A percentile compares a stretch with the other conserved stretches of the same genome.
Conservation (phyloP, 164 flowering plant species). For the Liriodendron chinense region DNA sequence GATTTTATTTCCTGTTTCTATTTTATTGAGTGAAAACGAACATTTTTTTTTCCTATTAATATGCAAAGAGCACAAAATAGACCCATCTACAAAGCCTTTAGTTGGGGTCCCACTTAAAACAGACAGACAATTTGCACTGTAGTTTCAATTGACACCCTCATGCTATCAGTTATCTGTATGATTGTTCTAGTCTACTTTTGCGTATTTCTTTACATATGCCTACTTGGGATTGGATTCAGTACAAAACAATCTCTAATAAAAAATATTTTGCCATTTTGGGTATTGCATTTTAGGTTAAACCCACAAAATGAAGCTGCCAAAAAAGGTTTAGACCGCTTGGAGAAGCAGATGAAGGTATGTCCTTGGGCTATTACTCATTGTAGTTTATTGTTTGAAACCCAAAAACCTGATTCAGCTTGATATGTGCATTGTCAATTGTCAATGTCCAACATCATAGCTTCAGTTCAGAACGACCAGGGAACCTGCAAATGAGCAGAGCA, state of each 20-base stretch:
- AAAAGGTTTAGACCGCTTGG: slow-evolving; percentile 83
- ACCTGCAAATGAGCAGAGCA: too few species aligned
- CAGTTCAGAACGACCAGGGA: too few species aligned
- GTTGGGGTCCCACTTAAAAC: not conserved
- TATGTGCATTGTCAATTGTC: too few species aligned
- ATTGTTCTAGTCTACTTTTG: not conserved
- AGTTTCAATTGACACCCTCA: not conserved
- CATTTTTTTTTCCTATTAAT: too few species aligned
- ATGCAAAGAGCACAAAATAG: too few species aligned
- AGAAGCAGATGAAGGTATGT: slow-evolving; percentile 94
- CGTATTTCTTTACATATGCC: not conserved
- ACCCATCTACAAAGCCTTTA: not conserved
- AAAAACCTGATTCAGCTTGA: too few species aligned
- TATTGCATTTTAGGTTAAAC: slow-evolving; percentile 58
- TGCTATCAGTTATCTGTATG: not conserved
- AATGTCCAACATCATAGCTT: too few species aligned
- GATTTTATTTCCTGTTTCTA: not conserved
- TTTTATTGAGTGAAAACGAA: too few species aligned
- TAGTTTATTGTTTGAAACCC: not conserved
- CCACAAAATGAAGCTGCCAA: slow-evolving; percentile 87
- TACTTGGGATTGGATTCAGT: not conserved
- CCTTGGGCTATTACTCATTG: not conserved
- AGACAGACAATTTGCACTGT: not conserved
- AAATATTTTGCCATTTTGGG: not conserved
- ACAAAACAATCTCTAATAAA: not conserved